phyloP scores from a whole-genome alignment of 2,329 filamentous ascomycete genomes.

The Xylaria sp. region DNA sequence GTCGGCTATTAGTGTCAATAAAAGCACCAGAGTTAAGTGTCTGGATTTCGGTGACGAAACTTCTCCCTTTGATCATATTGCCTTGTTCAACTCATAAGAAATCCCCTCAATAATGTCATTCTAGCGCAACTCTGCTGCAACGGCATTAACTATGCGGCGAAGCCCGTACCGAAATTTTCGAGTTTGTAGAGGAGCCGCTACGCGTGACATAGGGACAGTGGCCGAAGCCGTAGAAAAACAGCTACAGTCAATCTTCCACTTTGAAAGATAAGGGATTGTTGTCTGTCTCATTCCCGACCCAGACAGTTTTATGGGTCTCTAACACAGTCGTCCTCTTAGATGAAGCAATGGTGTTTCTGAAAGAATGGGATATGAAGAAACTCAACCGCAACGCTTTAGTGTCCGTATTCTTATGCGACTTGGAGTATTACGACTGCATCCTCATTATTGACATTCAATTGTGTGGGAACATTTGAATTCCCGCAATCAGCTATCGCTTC shows the following conservation, averaged over 20 bases:
- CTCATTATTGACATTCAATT: slow-evolving; percentile 55
- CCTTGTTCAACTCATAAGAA: not conserved
- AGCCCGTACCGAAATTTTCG: not conserved
- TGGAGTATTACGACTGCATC: slow-evolving; percentile 56
- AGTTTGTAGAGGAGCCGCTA: not conserved
- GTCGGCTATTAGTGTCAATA: not conserved
- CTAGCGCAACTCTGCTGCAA: not conserved
- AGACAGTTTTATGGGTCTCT: not conserved
- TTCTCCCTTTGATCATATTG: not conserved
- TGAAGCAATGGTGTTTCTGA: slow-evolving; percentile 2
- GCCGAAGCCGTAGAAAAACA: not conserved
- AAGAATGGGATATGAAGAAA: slow-evolving; percentile 34
- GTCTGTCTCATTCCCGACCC: not conserved
- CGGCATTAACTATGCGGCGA: not conserved
- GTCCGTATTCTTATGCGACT: slow-evolving; percentile 50
- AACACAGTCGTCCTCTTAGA: not conserved
- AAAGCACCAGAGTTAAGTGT: not conserved
- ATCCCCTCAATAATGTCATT: not conserved
- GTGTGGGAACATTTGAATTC: slow-evolving; percentile 44
- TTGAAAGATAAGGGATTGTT: not conserved
- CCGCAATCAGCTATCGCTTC: slow-evolving; percentile 25
- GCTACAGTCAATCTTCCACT: not conserved
- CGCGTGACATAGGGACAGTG: not conserved
- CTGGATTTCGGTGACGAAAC: not conserved
- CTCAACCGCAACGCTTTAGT: slow-evolving; percentile 40